Conservation (phyloP, 2,329 filamentous ascomycete species). For the Aspergillus amoenus region DNA sequence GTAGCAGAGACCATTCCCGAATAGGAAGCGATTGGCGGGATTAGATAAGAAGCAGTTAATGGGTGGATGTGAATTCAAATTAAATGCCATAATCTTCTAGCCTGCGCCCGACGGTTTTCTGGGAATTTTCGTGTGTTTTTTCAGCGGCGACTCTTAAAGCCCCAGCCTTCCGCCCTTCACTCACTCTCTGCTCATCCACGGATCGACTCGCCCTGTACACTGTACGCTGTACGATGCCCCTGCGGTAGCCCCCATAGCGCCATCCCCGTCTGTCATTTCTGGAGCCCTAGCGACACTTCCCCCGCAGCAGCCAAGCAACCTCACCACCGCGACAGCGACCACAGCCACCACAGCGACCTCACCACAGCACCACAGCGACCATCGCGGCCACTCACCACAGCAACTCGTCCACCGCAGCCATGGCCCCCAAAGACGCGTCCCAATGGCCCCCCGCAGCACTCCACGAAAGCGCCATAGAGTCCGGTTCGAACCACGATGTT, state of each 20-base stretch:
- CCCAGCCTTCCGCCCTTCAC: neutral
- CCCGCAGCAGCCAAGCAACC: neutral
- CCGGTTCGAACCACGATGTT: constrained; percentile 1
- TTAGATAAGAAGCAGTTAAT: neutral
- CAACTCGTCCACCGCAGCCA: neutral
- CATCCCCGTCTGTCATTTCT: neutral
- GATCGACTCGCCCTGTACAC: neutral
- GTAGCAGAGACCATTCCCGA: neutral
- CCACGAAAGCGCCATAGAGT: constrained; percentile 5
- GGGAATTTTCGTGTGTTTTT: too few species aligned
- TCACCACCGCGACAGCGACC: neutral
- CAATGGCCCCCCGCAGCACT: neutral
- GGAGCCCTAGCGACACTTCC: constrained; percentile 1
- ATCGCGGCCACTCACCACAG: neutral
- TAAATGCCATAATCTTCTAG: too few species aligned
- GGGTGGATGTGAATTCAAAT: too few species aligned
- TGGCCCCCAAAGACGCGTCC: neutral
- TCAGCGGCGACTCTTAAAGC: neutral
- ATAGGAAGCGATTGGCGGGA: neutral
- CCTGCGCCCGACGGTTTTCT: too few species aligned
- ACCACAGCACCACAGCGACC: neutral
- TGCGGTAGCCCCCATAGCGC: constrained; percentile 8
- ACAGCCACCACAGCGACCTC: neutral
- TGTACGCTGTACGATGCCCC: constrained; percentile 1
- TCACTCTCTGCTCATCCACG: neutral